Evolutionary conservation across 228 moss, liverwort and hornwort genomes (phyloP), one percentile per base, ranked within the genome.

Genomic region (Sphagnum magellanicum): DNA sequence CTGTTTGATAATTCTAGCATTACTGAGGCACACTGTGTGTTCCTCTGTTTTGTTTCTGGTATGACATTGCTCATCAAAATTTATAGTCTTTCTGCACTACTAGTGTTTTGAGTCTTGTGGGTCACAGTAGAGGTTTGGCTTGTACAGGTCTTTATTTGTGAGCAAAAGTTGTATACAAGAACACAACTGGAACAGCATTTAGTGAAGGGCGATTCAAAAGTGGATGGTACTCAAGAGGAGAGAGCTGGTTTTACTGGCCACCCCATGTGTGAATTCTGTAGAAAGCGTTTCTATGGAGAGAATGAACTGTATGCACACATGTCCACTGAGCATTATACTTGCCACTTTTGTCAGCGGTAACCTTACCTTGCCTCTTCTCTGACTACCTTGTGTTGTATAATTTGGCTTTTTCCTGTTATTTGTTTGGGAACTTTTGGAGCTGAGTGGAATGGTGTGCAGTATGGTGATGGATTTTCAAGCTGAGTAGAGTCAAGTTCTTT

Each of bases 221-320:
- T 92, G 68, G 95, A 96, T 86, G 95, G 95, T 14, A 91, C 86
- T 13, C 92, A 91, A 83, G 92, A 89, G 81, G 92, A 96, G 75
- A 84, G 95, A 68, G 95, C 92, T 69, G 95, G 95, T 11, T 96
- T 96, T 72, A 78, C 87, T 70, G 95, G 92, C 49, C 95, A 96
- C 63, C 95, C 95, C 8, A 86, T 88, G 81, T 96, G 95, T 72
- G 95, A 87, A 51, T 96, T 96, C 66, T 96, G 95, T 83, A 79
- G 87, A 75, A 89, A 91, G 74, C 89, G 92, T 8, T 96, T 88
- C 76, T 96, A 96, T 78, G 95, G 92, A 63, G 95, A 96, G 76
- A 84, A 96, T 71, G 95, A 96, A 76, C 81, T 96, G 50, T 96
- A 96, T 74, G 91, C 89, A 70, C 95, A 96, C 73, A 96, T 96